Base-by-base conservation (phyloP, 495 filamentous ascomycete species). In the Xylaria castorea region DNA sequence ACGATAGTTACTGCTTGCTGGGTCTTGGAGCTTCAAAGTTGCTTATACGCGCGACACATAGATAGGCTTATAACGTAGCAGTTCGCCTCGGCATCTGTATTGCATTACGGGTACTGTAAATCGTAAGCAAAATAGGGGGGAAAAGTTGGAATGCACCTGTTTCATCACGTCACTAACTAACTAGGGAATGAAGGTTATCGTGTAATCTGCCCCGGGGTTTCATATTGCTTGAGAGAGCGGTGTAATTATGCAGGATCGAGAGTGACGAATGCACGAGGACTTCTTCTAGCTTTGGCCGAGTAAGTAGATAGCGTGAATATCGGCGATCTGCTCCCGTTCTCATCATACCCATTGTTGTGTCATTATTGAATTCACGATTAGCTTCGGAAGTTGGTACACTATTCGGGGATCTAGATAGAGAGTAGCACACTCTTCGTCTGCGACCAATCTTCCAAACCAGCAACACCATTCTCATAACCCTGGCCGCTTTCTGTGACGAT, bases 371-470 rank as follows among this genome's bases (percentile, higher is more conserved):
- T 38, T 38, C 22, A 42, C 8, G 18, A 8, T 44, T 0, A n/a
- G 42, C 22, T 22, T 22, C 50, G 42, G 14, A 65, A 30, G 9
- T 62, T 38, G 27, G 53, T 50, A n/a, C 1, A 68, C 76, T 77
- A 25, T 55, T 25, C 18, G n/a, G 14, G 9, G 36, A 82, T 80
- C 68, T 84, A 60, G 51, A 85, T 40, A 36, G 67, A 60, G 36
- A 69, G 67, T 4, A 69, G 53, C 80, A 46, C 82, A 81, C 67
- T 69, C 79, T 89, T 88, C 0, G 78, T 83, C 79, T 88, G 85
- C 50, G 88, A 71, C 70, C 83, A 88, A 53, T 82, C 84, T 40
- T 85, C 80, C 74, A 88, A 77, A 68, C 83, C 85, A 73, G 84
- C 77, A 72, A 75, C 70, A 57, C 53, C 75, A 63, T 79, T 81